Evolutionary conservation across 345 rosid species (phyloP), one percentile per base, ranked within the genome.

Genomic region (Schrenkiella parvula): DNA sequence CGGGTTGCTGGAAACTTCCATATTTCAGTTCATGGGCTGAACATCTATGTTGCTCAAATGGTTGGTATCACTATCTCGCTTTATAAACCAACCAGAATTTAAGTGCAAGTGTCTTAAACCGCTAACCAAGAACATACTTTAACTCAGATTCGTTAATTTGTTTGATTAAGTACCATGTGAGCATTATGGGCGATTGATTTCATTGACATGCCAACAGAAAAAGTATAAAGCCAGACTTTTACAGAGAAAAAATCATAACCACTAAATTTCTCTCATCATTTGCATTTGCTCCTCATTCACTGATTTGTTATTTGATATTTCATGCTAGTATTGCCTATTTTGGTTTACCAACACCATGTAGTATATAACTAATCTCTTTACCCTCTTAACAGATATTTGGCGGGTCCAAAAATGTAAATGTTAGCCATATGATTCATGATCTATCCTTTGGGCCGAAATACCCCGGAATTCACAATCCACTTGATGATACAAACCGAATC

Each of bases 1-100:
- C 84, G 98, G 51, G 99, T 95, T 73, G 97, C 99, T 71, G 99
- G 98, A 78, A 95, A 95, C 82, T 95, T 95, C 80, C 99, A 95
- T 76, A 82, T 95, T 43, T 95, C 99, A 70, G 96, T 95, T 70
- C 99, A 92, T 73, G 97, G 98, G 42, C 79, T 95, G 75, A 95
- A 88, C 79, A 87, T 92, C 26, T 89, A 90, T 80, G 97, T 90
- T 75, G 98, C 99, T 70, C 98, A 95, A 77, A 85, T 84, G 98
- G 99, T 95, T 38, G 47, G 92, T 66, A 21, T 26, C 25, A 28
- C 31, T 46, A 18, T 64, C 47, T 54, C 4, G 8, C 35, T 53
- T 21, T 35, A 64, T 55, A 15, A 35, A 15, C 8, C 15, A 48
- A 44, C 29, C 34, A 18, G 9, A 29, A 39, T 21, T n/a, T 39